Percentiles rank a stretch among this genome's conserved stretches.
Conservation (phyloP, 1,284 basidiomycete species). For the Phylloboletellus chloephorus region DNA sequence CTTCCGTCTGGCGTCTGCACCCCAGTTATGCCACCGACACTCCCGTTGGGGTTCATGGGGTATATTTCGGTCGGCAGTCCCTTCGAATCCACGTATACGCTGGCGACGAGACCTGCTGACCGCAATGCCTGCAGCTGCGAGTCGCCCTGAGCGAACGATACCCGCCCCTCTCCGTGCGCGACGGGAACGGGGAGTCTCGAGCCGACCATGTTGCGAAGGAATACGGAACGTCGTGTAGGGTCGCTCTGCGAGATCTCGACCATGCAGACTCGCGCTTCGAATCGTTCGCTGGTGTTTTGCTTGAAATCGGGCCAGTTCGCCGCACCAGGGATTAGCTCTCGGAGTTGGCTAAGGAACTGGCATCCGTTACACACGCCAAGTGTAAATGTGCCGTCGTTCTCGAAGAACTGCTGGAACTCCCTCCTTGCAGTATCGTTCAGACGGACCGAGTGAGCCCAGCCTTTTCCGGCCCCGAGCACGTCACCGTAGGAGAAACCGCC, state of each 20-base stretch:
- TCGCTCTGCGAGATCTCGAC: conserved; percentile 67
- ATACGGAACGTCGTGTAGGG: conserved; percentile 64
- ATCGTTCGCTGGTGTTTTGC: conserved; percentile 82
- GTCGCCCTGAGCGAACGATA: conserved; percentile 52
- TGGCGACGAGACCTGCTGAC: conserved; percentile 51
- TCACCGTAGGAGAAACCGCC: conserved; percentile 99
- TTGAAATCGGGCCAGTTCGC: conserved; percentile 89
- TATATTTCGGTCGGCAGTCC: conserved; percentile 70
- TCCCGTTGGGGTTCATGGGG: conserved; percentile 96
- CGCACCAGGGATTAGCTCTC: conserved; percentile 84
- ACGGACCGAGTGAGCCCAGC: conserved; percentile 94
- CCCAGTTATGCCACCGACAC: conserved; percentile 81
- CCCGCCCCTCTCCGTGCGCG: conserved; percentile 94
- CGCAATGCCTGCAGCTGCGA: conserved; percentile 42
- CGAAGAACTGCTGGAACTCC: conserved; percentile 83
- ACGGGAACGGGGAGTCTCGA: conserved; percentile 88
- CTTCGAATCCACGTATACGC: conserved; percentile 73
- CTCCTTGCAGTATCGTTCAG: conserved; percentile 69
- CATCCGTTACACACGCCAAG: conserved; percentile 98
- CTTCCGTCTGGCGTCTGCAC: conserved; percentile 83
- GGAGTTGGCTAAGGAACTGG: conserved; percentile 90
- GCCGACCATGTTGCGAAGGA: conserved; percentile 85
- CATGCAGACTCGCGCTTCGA: conserved; percentile 83
- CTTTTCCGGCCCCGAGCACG: conserved; percentile 94
- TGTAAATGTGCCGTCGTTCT: conserved; percentile 76